These are phyloP conservation scores for Cercophora samala DNA, from an alignment of 495 filamentous ascomycete species.

Conservation along the genomic window DNA sequence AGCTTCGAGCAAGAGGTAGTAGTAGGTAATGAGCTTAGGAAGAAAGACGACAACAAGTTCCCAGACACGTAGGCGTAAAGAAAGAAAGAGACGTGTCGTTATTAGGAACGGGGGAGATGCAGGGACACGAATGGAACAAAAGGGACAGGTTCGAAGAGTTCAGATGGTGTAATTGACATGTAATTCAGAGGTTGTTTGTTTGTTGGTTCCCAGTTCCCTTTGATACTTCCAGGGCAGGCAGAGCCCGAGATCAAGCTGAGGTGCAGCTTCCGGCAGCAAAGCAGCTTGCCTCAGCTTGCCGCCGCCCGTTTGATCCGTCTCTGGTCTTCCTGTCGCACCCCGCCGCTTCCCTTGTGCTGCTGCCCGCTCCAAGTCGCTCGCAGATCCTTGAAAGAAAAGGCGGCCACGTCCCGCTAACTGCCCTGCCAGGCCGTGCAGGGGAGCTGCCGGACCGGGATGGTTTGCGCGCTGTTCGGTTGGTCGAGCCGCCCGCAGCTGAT, in stretches of 20 bases:
- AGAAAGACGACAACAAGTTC: not conserved
- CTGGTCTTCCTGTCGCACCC: not conserved
- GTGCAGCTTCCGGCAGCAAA: not conserved
- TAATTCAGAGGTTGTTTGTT: not conserved
- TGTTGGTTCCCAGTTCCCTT: not conserved
- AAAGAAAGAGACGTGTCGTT: not conserved
- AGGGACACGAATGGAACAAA: not conserved
- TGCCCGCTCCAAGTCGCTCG: too few species aligned
- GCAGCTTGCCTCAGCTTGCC: not conserved
- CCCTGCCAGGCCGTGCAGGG: not conserved
- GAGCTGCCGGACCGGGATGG: not conserved
- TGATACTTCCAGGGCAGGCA: not conserved
- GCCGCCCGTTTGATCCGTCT: not conserved
- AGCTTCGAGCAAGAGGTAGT: not conserved
- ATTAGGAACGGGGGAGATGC: not conserved
- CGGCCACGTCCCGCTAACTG: not conserved
- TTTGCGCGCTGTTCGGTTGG: not conserved
- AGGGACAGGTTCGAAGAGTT: not conserved
- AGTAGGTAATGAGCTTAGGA: not conserved
- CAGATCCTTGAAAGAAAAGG: not conserved
- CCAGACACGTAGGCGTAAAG: not conserved
- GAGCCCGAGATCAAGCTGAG: not conserved
- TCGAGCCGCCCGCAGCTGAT: not conserved
- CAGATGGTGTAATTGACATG: not conserved
- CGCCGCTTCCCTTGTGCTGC: not conserved